phyloP scores from a whole-genome alignment of 2,329 filamentous ascomycete species.

The Dothideomycetes sp. region DNA sequence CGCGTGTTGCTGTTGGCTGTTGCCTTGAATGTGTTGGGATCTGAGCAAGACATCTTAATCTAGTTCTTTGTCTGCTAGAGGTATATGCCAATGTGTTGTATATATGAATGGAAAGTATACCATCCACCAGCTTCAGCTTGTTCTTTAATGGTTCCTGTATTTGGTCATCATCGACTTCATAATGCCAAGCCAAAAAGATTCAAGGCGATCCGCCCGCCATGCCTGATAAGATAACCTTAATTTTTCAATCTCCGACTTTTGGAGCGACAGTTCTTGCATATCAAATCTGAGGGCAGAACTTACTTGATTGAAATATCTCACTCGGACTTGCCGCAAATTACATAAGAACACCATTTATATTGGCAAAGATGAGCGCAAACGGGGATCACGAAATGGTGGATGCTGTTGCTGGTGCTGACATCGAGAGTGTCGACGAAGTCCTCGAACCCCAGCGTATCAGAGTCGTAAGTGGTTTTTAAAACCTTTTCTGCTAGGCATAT shows the following conservation, averaged over 20 bases:
- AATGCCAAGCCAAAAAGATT: too few relatives aligned
- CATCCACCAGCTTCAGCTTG: too few relatives aligned
- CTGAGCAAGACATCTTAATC: neutral
- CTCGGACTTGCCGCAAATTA: too few relatives aligned
- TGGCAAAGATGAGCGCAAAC: neutral
- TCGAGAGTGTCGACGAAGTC: slow-evolving; percentile 28
- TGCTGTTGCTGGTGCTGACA: slow-evolving; percentile 33
- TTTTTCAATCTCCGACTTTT: neutral
- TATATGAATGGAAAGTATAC: too few relatives aligned
- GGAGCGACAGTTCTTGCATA: too few relatives aligned
- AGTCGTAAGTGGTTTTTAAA: slow-evolving; percentile 30
- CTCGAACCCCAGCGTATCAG: slow-evolving; percentile 32
- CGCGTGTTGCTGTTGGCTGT: slow-evolving; percentile 8
- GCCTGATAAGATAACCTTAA: slow-evolving; percentile 3
- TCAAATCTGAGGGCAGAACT: too few relatives aligned
- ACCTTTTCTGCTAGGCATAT: neutral
- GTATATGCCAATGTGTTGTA: too few relatives aligned
- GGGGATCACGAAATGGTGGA: slow-evolving; percentile 25
- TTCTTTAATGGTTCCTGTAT: too few relatives aligned
- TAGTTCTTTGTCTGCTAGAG: too few relatives aligned
- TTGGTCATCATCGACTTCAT: too few relatives aligned
- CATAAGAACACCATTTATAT: too few relatives aligned
- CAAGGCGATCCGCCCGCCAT: neutral
- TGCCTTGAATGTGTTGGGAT: neutral
- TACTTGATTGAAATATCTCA: neutral